Percentiles rank a stretch among this genome's conserved stretches.
Evolutionary conservation across 345 rosid species (phyloP).

Genomic region (Populus davidiana): DNA sequence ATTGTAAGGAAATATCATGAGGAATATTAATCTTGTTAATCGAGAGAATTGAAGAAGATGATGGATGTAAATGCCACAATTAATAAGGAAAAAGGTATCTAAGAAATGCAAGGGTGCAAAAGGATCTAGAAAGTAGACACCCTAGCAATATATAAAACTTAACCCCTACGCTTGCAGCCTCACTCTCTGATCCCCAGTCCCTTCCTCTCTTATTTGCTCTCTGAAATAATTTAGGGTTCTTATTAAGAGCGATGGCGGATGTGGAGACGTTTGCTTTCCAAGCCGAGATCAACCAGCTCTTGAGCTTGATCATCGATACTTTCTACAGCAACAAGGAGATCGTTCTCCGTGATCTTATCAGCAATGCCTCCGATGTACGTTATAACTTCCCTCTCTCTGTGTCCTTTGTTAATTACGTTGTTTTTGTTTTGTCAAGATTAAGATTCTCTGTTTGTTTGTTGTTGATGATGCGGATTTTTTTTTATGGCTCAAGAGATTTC

Average conservation of each 20-base stretch:
- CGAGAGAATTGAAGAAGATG: too few relatives aligned
- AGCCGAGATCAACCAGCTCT: constrained; percentile 79
- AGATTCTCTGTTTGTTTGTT: neutral
- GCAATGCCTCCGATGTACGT: constrained; percentile 72
- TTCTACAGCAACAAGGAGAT: constrained; percentile 90
- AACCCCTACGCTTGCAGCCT: neutral
- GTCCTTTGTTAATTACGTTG: too few relatives aligned
- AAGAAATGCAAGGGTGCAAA: too few relatives aligned
- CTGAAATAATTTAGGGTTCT: too few relatives aligned
- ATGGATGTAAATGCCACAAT: too few relatives aligned
- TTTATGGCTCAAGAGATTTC: too few relatives aligned
- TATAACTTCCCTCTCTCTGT: neutral
- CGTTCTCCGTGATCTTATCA: constrained; percentile 78
- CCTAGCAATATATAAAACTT: constrained; percentile 25
- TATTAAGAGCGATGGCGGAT: constrained; percentile 21
- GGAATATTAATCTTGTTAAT: too few relatives aligned
- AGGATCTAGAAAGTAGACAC: constrained; percentile 77
- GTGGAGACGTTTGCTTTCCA: constrained; percentile 81
- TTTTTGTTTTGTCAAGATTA: neutral
- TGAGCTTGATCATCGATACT: constrained; percentile 71
- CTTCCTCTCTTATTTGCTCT: neutral
- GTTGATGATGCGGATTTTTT: too few relatives aligned
- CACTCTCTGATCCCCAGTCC: too few relatives aligned
- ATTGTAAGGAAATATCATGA: too few relatives aligned
- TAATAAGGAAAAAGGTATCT: too few relatives aligned